Conservation (phyloP, 2,329 filamentous ascomycete species). For the Xylaria sp. region DNA sequence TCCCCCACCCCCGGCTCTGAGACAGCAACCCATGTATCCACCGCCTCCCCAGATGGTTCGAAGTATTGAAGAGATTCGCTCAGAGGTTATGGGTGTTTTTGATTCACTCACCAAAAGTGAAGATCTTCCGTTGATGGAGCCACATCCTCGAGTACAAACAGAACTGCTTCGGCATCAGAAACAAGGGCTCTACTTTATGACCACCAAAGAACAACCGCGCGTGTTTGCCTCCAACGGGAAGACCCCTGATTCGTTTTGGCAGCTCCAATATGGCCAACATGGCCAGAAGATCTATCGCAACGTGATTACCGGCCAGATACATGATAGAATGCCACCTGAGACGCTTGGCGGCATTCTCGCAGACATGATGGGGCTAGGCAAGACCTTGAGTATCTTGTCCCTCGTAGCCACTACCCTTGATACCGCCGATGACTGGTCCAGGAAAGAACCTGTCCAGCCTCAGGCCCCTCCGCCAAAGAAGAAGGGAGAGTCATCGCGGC, state of each 20-base stretch:
- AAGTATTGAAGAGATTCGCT: slow-evolving; percentile 86
- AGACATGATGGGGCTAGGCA: slow-evolving; percentile 91
- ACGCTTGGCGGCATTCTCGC: slow-evolving; percentile 79
- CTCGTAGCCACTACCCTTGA: slow-evolving; percentile 74
- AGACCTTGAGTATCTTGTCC: slow-evolving; percentile 86
- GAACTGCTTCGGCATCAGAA: slow-evolving; percentile 86
- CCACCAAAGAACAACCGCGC: slow-evolving; percentile 76
- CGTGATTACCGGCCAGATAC: slow-evolving; percentile 81
- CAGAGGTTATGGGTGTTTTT: slow-evolving; percentile 87
- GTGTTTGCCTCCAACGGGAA: slow-evolving; percentile 66
- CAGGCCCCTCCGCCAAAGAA: slow-evolving; percentile 53
- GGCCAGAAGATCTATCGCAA: slow-evolving; percentile 77
- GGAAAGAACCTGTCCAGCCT: slow-evolving; percentile 62
- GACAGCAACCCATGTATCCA: slow-evolving; percentile 48
- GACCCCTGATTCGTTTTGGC: slow-evolving; percentile 81
- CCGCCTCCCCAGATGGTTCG: slow-evolving; percentile 57
- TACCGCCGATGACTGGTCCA: slow-evolving; percentile 71
- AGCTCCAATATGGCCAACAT: slow-evolving; percentile 62
- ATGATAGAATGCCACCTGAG: slow-evolving; percentile 70
- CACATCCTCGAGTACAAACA: slow-evolving; percentile 70
- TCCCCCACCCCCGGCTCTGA: slow-evolving; percentile 48
- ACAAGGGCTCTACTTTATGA: slow-evolving; percentile 90
- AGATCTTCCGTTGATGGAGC: slow-evolving; percentile 78
- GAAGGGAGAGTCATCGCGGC: slow-evolving; percentile 50
- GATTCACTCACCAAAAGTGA: slow-evolving; percentile 82